These are phyloP conservation scores for Lithocarpus polystachyus DNA, from an alignment of 306 rosid genomes.

Conservation along the genomic window DNA sequence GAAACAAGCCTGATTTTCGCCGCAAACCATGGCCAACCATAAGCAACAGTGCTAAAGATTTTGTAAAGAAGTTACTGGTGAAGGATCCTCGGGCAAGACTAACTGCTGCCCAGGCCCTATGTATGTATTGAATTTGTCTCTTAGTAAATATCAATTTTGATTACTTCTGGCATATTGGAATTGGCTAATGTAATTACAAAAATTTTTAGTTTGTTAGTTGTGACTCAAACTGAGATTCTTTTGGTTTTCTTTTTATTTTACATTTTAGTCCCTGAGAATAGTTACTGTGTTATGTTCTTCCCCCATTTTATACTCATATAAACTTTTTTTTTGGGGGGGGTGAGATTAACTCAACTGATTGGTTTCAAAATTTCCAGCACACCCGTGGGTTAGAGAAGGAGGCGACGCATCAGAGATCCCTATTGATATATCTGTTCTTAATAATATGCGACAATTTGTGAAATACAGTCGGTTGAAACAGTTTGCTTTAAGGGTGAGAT, in stretches of 20 bases:
- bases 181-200: background rate
- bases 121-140: constrained; percentile 50
- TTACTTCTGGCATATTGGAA: constrained; percentile 21
- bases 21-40: constrained; percentile 96
- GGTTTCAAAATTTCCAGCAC: constrained; percentile 63
- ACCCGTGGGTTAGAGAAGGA: constrained; percentile 96
- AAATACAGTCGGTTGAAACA: constrained; percentile 93
- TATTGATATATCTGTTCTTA: constrained; percentile 88
- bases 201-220: background rate
- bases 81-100: constrained; percentile 96
- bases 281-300: constrained; percentile 5
- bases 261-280: constrained; percentile 3
- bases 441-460: constrained; percentile 91
- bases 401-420: constrained; percentile 95
- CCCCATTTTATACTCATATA: background rate
- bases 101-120: constrained; percentile 99
- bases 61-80: constrained; percentile 88
- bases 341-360: constrained; percentile 15
- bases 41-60: constrained; percentile 79
- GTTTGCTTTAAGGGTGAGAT: constrained; percentile 85
- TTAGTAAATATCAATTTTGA: constrained; percentile 16
- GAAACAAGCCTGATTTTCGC: constrained; percentile 93
- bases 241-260: background rate
- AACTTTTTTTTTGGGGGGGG: background rate
- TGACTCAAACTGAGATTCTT: background rate